Evolutionary conservation across 2,329 filamentous ascomycete genomes (phyloP).

Genomic region (Aquanectria penicillioides): DNA sequence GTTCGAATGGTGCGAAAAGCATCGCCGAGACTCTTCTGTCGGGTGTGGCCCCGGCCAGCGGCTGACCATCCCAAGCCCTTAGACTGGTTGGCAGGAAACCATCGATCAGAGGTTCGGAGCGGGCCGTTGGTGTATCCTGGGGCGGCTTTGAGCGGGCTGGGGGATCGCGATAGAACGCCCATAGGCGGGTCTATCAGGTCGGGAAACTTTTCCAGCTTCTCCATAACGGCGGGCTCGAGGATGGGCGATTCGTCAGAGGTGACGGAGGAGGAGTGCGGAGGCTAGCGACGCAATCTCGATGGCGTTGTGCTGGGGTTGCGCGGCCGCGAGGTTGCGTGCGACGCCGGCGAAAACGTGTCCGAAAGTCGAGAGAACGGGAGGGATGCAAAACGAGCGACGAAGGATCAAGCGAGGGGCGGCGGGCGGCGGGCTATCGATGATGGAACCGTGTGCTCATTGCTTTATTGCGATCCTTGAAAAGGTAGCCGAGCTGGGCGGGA

Average conservation of each 20-base stretch:
- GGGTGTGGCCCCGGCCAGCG: slow-evolving; percentile 63
- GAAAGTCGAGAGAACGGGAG: not conserved
- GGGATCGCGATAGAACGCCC: slow-evolving; percentile 40
- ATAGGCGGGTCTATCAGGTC: slow-evolving; percentile 59
- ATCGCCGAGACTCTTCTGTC: slow-evolving; percentile 89
- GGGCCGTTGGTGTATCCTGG: slow-evolving; percentile 43
- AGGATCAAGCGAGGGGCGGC: not conserved
- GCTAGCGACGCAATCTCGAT: slow-evolving; percentile 5
- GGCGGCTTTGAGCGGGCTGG: slow-evolving; percentile 41
- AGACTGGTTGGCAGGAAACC: slow-evolving; percentile 32
- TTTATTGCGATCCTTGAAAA: slow-evolving; percentile 26
- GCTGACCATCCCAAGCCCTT: slow-evolving; percentile 38
- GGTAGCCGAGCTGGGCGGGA: slow-evolving; percentile 17
- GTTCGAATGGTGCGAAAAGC: slow-evolving; percentile 86
- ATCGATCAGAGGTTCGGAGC: slow-evolving; percentile 42
- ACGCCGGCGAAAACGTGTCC: slow-evolving; percentile 10
- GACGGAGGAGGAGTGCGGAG: not conserved
- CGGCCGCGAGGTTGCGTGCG: not conserved
- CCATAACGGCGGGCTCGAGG: slow-evolving; percentile 35
- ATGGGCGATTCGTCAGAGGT: not conserved
- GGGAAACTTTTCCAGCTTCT: slow-evolving; percentile 65
- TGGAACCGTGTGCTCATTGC: slow-evolving; percentile 29
- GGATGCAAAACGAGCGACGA: slow-evolving; percentile 31
- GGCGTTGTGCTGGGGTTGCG: not conserved
- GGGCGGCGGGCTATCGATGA: slow-evolving; percentile 13